Conservation (phyloP, 108 stramenopile genomes). For the Cyclotella distinguenda region DNA sequence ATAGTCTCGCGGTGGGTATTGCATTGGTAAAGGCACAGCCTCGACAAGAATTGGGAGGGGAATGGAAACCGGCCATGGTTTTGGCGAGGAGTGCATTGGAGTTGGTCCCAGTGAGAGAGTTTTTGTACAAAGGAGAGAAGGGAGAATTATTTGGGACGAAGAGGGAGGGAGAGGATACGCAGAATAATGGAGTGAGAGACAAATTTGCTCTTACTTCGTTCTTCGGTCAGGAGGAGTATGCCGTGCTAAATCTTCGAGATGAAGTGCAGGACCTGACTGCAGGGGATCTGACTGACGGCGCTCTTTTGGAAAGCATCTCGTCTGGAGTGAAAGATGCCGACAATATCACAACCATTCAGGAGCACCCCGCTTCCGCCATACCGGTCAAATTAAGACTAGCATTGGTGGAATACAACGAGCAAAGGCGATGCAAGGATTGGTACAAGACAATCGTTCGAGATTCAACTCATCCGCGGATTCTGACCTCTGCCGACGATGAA, state of each 20-base stretch:
- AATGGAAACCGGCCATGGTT: conserved; percentile 63
- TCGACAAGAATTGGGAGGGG: not conserved
- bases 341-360: not conserved
- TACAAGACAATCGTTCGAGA: conserved; percentile 40
- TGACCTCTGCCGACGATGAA: conserved; percentile 36
- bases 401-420: conserved; percentile 56
- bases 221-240: not conserved
- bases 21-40: conserved; percentile 49
- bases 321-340: conserved; percentile 10
- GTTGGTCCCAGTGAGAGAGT: conserved; percentile 46
- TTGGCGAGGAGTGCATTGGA: conserved; percentile 67
- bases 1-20: conserved; percentile 61
- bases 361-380: conserved; percentile 7
- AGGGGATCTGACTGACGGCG: not conserved
- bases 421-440: conserved; percentile 58
- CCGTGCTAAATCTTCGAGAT: conserved; percentile 11
- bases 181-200: not conserved
- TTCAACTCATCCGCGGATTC: conserved; percentile 45
- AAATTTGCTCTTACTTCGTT: not conserved
- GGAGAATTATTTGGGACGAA: conserved; percentile 44
- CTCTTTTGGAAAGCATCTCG: not conserved
- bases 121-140: conserved; percentile 43
- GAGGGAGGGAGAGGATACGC: not conserved
- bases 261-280: not conserved
- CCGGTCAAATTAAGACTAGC: conserved; percentile 41